Evolutionary conservation across 768 basidiomycete genomes (phyloP).

Genomic region (Holtermannia corniformis): DNA sequence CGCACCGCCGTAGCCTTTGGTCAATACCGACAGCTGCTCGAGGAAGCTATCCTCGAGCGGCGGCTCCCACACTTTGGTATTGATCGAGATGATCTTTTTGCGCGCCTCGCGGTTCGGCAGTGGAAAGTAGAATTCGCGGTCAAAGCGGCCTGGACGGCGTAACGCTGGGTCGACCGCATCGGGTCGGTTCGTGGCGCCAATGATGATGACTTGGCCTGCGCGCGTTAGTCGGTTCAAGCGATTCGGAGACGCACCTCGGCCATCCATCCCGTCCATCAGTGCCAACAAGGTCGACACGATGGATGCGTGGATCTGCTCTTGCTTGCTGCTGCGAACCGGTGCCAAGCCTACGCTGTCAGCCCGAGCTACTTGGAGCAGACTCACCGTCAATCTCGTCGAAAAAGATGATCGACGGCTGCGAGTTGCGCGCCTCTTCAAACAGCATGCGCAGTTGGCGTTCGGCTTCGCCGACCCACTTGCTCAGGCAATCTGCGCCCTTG

Average conservation of each 20-base stretch:
- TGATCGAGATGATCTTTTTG: constrained; percentile 78
- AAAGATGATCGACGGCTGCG: constrained; percentile 95
- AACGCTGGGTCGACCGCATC: constrained; percentile 97
- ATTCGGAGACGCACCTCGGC: constrained; percentile 49
- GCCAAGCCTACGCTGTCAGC: constrained; percentile 52
- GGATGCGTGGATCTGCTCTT: constrained; percentile 97
- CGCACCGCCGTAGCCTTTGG: constrained; percentile 96
- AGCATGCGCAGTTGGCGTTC: constrained; percentile 88
- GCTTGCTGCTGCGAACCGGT: constrained; percentile 94
- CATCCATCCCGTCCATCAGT: constrained; percentile 99
- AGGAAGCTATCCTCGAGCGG: constrained; percentile 55
- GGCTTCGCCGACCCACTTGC: constrained; percentile 99
- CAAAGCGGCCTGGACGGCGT: constrained; percentile 86
- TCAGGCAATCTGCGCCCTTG: constrained; percentile 93
- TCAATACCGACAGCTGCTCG: constrained; percentile 69
- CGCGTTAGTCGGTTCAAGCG: not conserved
- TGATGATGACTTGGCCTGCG: constrained; percentile 79
- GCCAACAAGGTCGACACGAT: constrained; percentile 93
- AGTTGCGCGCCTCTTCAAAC: constrained; percentile 88
- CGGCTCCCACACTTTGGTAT: constrained; percentile 82
- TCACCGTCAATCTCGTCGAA: constrained; percentile 96
- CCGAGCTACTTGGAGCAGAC: constrained; percentile 2
- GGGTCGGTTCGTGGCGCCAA: constrained; percentile 94
- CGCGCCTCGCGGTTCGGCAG: constrained; percentile 74
- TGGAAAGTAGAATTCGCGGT: constrained; percentile 96